These are phyloP conservation scores for Camellia granthamiana DNA, from an alignment of 148 eudicot species.

Conservation along the genomic window DNA sequence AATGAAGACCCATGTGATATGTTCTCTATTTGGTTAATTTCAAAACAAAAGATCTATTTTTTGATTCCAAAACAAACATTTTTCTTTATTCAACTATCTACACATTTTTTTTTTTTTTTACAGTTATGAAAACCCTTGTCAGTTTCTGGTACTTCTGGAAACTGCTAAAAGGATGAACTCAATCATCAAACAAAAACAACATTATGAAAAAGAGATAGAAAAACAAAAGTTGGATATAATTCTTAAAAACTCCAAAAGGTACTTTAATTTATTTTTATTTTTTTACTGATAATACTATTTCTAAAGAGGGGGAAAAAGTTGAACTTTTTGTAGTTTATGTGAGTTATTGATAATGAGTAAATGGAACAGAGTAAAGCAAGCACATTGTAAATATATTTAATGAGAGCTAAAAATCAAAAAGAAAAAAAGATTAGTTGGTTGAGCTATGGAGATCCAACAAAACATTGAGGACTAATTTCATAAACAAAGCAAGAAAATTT, in stretches of 20 bases:
- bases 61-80: not conserved
- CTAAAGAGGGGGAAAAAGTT: conserved; percentile 4
- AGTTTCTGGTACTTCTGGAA: conserved; percentile 20
- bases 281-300: conserved; percentile 1
- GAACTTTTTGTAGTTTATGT: conserved; percentile 10
- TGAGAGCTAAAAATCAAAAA: not conserved
- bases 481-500: not conserved
- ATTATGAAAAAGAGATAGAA: conserved; percentile 8
- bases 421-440: not conserved
- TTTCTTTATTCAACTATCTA: conserved; percentile 1
- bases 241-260: conserved; percentile 9
- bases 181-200: conserved; percentile 24
- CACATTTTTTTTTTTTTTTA: not conserved
- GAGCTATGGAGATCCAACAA: conserved; percentile 7
- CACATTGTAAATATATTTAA: not conserved
- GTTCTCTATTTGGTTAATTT: conserved; percentile 18
- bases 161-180: conserved; percentile 17
- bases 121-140: conserved; percentile 10
- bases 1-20: conserved; percentile 35
- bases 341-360: not conserved
- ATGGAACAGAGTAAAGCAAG: not conserved
- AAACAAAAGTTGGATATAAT: conserved; percentile 16
- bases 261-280: conserved; percentile 8
- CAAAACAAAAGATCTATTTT: not conserved
- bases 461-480: not conserved